phyloP scores from a whole-genome alignment of 164 flowering plant genomes.

The Pachysandra terminalis region DNA sequence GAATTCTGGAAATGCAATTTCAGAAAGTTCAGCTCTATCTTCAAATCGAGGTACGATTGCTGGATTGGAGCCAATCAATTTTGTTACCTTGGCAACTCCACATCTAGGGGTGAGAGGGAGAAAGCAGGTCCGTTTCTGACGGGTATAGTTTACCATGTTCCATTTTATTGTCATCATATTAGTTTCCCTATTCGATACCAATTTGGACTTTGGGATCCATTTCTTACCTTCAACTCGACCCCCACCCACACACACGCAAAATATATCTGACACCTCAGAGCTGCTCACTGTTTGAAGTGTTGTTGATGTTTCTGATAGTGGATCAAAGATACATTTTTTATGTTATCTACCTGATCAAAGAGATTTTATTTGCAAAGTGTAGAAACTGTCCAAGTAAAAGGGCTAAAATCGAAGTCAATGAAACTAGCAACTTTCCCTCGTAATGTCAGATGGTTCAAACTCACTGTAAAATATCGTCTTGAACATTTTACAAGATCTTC shows the following conservation, averaged over 20 bases:
- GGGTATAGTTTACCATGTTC: conserved; percentile 9
- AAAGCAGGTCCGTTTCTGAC: conserved; percentile 74
- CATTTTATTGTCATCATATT: neutral
- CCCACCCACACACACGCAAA: too few species aligned
- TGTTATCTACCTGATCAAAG: neutral
- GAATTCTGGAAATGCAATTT: conserved; percentile 16
- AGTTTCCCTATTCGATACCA: neutral
- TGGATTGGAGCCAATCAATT: conserved; percentile 84
- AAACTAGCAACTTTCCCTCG: neutral
- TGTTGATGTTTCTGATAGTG: neutral
- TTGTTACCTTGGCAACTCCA: conserved; percentile 89
- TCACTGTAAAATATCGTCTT: too few species aligned
- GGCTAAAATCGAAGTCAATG: neutral
- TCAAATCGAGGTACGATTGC: conserved; percentile 56
- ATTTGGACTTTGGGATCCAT: conserved; percentile 3
- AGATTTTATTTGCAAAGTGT: neutral
- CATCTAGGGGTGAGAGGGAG: conserved; percentile 95
- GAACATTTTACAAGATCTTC: neutral
- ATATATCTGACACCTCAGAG: neutral
- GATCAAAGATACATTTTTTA: neutral
- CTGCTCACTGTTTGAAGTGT: neutral
- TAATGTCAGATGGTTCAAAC: neutral
- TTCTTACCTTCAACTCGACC: neutral
- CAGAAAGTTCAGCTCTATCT: conserved; percentile 20
- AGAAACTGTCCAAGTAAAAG: neutral